Evolutionary conservation across 2,329 filamentous ascomycete species (phyloP), one percentile per base, ranked within the genome.

Genomic region (Trichoderma cornu-damae): DNA sequence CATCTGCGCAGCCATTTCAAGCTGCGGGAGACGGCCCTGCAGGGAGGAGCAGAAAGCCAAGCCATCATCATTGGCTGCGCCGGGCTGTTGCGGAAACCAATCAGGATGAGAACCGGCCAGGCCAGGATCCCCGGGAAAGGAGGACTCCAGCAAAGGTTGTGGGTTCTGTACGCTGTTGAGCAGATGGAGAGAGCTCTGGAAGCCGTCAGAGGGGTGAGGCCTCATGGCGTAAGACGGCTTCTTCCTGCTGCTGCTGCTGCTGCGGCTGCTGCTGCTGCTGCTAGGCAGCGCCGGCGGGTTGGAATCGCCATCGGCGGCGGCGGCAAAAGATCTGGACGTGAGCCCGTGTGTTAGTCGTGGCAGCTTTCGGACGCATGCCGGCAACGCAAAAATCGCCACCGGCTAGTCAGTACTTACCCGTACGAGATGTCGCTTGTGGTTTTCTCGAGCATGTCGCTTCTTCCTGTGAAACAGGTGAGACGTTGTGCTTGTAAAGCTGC

Each of bases 401-500:
- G 42, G 16, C 50, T 53, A 53, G 51, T 54, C 32, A 55, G 32
- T 47, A 34, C 52, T 46, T 55, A 55, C 52, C 32, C 6, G 11
- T 30, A 47, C 9, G 52, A 55, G 16, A 2, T 9, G 22, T 55
- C 52, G 12, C 18, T 38, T 11, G 42, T 3, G 16, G 32, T 26
- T 14, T 3, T 7, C 7, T 18, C 52, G 20, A 38, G 8, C 20
- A 34, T 55, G 16, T 30, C 30, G 42, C 9, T 43, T 18, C 32
- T 22, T 4, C 52, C 52, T 1, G 34, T 47, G 24, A 16, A 47
- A 6, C 28, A 35, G 6, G 16, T 43, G 7, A 55, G 32, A 30
- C 30, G 16, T 12, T 47, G 52, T 14, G 16, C 8, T 3, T 44
- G 50, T 18, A 11, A 8, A 20, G 8, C 16, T n/a, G 34, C 42